Percentiles rank a stretch among this genome's conserved stretches.
Conservation (phyloP, 1,139 yeast genomes). For the Magnusiomyces tetraspermus region DNA sequence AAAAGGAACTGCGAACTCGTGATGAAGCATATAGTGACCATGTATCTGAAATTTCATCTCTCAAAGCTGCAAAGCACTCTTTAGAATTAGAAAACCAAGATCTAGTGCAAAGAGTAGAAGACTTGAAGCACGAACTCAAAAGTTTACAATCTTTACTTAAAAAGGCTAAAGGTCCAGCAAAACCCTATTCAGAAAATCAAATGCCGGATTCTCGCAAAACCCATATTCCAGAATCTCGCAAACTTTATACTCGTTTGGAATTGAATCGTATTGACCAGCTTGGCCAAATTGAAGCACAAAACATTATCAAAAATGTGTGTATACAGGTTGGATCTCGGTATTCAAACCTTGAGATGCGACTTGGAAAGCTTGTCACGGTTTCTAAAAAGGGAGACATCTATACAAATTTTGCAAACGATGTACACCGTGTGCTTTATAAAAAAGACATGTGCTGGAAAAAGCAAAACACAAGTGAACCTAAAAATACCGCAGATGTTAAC, state of each 20-base stretch:
- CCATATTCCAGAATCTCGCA: slow-evolving; percentile 2
- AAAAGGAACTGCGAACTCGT: background rate
- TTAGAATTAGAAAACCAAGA: background rate
- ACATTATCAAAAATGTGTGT: slow-evolving; percentile 26
- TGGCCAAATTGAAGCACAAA: slow-evolving; percentile 25
- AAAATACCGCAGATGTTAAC: background rate
- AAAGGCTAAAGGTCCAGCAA: background rate
- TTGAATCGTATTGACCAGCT: slow-evolving; percentile 25
- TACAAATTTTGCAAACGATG: background rate
- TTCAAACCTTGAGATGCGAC: background rate
- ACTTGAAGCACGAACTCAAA: background rate
- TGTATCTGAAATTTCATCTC: background rate
- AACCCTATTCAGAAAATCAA: background rate
- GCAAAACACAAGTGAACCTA: background rate
- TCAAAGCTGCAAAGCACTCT: background rate
- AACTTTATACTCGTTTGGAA: slow-evolving; percentile 20
- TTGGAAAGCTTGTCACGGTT: background rate
- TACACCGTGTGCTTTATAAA: background rate
- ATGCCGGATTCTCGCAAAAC: slow-evolving; percentile 10
- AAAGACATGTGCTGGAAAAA: background rate
- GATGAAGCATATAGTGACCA: background rate
- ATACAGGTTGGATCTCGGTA: background rate
- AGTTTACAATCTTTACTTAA: no score
- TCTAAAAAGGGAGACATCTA: background rate
- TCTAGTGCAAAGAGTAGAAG: background rate